These are phyloP conservation scores for Hericium coralloides DNA, from an alignment of 768 basidiomycete genomes.

Conservation along the genomic window DNA sequence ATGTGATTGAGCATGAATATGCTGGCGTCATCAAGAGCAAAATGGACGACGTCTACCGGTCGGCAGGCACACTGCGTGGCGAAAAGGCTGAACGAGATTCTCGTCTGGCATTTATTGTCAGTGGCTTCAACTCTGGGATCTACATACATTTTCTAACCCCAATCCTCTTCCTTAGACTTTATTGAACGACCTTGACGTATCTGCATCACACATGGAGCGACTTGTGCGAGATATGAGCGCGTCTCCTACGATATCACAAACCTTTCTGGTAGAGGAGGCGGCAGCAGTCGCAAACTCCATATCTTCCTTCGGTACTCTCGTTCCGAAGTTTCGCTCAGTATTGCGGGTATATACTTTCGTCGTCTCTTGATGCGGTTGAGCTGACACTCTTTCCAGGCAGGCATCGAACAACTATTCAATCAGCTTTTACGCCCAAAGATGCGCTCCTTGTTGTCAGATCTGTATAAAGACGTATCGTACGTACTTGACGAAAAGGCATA, in stretches of 20 bases:
- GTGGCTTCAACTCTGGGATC: slow-evolving; percentile 24
- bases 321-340: slow-evolving; percentile 58
- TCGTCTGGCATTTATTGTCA: slow-evolving; percentile 71
- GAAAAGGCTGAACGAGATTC: slow-evolving; percentile 82
- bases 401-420: slow-evolving; percentile 92
- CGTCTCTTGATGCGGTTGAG: slow-evolving; percentile 5
- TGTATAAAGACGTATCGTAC: slow-evolving; percentile 88
- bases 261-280: slow-evolving; percentile 57
- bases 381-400: slow-evolving; percentile 39
- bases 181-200: slow-evolving; percentile 92
- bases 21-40: slow-evolving; percentile 72
- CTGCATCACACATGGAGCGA: slow-evolving; percentile 81
- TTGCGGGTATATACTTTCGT: slow-evolving; percentile 46
- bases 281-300: slow-evolving; percentile 38
- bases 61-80: slow-evolving; percentile 36
- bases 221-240: slow-evolving; percentile 57
- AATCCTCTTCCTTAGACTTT: slow-evolving; percentile 47
- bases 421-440: slow-evolving; percentile 85
- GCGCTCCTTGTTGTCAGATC: slow-evolving; percentile 74
- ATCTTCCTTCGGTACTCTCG: slow-evolving; percentile 41
- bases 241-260: slow-evolving; percentile 49
- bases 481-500: slow-evolving; percentile 85
- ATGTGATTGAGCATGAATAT: slow-evolving; percentile 78
- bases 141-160: background rate
- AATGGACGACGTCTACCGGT: slow-evolving; percentile 82